Percentiles rank a stretch among this genome's conserved stretches.
Conservation (phyloP, 352 stramenopile genomes). For the Globisporangium nodosum region DNA sequence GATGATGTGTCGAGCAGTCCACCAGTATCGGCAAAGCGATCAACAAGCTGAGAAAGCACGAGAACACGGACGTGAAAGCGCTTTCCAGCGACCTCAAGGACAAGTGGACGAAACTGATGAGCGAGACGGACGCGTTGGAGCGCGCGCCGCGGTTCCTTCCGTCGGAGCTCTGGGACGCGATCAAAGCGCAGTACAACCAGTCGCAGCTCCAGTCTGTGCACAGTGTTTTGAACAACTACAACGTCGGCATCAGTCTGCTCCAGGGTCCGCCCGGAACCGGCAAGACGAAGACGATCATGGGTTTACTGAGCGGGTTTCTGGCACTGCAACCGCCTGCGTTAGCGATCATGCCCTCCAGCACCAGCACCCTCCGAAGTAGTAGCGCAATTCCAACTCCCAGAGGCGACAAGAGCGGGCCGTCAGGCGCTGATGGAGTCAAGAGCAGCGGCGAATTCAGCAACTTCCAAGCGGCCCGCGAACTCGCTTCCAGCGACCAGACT, state of each 20-base stretch:
- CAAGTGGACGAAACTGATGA: constrained; percentile 78
- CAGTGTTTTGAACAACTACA: constrained; percentile 86
- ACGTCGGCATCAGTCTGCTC: constrained; percentile 77
- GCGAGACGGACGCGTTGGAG: constrained; percentile 54
- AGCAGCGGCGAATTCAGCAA: constrained; percentile 35
- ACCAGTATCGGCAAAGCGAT: constrained; percentile 84
- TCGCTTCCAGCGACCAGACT: constrained; percentile 5
- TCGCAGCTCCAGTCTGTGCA: constrained; percentile 86
- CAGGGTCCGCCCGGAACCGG: constrained; percentile 95
- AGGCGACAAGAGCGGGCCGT: background rate
- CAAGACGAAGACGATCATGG: constrained; percentile 93
- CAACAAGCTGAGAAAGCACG: constrained; percentile 82
- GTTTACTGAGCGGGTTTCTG: constrained; percentile 68
- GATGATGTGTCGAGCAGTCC: constrained; percentile 24
- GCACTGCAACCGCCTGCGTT: constrained; percentile 50
- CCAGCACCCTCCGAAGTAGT: background rate
- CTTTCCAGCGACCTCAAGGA: constrained; percentile 53
- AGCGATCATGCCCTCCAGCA: constrained; percentile 26
- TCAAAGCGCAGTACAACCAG: constrained; percentile 79
- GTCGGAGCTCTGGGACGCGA: constrained; percentile 58
- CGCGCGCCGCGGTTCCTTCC: constrained; percentile 55
- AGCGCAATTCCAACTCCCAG: background rate
- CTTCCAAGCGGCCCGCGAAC: constrained; percentile 39
- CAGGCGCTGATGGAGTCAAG: background rate
- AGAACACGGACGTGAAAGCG: constrained; percentile 39